Percentiles rank a stretch among this genome's conserved stretches.
Conservation (phyloP, 352 stramenopile genomes). For the Detonula confervacea region DNA sequence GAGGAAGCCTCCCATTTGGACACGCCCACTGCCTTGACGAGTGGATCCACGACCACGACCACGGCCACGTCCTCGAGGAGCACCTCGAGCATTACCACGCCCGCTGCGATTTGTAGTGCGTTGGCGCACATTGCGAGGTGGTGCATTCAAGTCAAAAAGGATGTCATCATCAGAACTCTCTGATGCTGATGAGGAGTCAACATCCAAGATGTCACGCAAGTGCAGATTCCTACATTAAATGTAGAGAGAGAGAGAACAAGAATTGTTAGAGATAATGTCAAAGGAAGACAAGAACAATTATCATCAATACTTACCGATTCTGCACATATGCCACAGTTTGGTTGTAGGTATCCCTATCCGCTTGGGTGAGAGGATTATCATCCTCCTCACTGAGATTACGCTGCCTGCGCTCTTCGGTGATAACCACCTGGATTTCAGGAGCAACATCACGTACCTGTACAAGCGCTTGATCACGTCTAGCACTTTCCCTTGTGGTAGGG, state of each 20-base stretch:
- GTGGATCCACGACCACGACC: no score
- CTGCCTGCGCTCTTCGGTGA: not conserved
- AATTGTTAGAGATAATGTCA: no score
- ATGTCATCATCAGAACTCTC: no score
- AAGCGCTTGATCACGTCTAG: not conserved
- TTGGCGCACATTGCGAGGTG: not conserved
- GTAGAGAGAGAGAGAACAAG: no score
- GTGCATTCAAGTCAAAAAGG: no score
- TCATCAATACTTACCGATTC: not conserved
- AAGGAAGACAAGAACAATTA: no score
- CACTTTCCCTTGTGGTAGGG: not conserved
- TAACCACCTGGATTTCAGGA: not conserved
- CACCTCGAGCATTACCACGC: not conserved
- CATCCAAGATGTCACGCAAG: no score
- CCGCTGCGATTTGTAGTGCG: not conserved
- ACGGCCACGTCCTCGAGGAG: not conserved
- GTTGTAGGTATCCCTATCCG: not conserved
- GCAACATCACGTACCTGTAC: not conserved
- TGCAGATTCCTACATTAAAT: no score
- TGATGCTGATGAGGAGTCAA: no score
- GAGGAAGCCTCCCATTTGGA: not conserved
- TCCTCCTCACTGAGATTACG: not conserved
- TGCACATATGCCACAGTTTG: not conserved
- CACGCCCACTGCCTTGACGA: not conserved
- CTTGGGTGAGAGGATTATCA: not conserved